Evolutionary conservation across 179 eudicot species (phyloP), one percentile per base, ranked within the genome.

Genomic region (Dionaea muscipula): DNA sequence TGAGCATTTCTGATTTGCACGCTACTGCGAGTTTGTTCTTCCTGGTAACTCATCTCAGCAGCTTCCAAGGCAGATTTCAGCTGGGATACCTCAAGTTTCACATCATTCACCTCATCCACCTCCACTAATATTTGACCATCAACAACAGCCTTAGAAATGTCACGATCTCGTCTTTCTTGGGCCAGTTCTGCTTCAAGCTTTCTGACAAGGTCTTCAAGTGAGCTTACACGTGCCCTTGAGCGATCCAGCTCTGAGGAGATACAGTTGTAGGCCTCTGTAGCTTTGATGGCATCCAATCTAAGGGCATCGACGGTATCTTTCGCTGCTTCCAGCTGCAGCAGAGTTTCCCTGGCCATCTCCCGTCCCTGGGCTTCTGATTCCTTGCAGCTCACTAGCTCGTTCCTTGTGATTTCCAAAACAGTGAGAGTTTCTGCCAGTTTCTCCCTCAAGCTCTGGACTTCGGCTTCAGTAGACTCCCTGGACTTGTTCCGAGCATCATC

Each of bases 321-420:
- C 1, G 94, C 85, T 20, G 69, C 78, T 72, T 83, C 86, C 9
- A 89, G 77, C 66, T 86, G 89, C 47, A 68, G 51, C 36, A 81
- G 64, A 41, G 94, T 83, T 68, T 83, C 81, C 14, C 55, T 51
- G 16, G 75, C 78, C 11, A 75, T 65, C 19, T 58, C 67, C 43
- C 70, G 79, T 19, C 94, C 88, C 45, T 68, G 74, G 47, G 78
- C 75, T 74, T 91, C 95, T 3, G 91, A 82, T 62, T 69, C 70
- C 69, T 71, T 75, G 57, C 78, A 65, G 31, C 60, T 72, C 0
- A 52, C 53, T 25, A 91, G 67, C 68, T 86, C 78, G 26, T 31
- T 65, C 65, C 75, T 86, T 94, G 83, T 76, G 57, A 64, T 78
- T 37, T 86, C 84, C 39, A 73, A 62, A 21, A 75, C 61, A 33